Percentiles rank a stretch among this genome's conserved stretches.
Conservation (phyloP, 2,329 filamentous ascomycete species). For the Parafenestella ontariensis region DNA sequence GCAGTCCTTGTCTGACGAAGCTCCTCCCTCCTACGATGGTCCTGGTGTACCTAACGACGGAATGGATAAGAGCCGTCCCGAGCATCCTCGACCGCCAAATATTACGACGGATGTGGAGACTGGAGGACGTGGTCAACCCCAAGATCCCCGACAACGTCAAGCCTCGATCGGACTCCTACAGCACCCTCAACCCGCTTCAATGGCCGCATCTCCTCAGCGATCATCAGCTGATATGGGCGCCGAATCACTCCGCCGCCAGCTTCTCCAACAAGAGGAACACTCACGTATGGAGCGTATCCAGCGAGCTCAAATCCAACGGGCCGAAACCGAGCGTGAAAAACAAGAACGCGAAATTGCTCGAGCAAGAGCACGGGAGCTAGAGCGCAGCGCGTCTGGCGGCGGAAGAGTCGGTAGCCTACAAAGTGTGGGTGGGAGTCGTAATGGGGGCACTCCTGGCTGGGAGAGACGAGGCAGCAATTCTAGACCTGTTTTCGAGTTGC, state of each 20-base stretch:
- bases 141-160: conserved; percentile 38
- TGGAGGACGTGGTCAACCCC: conserved; percentile 18
- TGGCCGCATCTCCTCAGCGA: conserved; percentile 48
- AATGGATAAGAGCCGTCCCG: conserved; percentile 39
- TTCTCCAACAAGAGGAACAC: conserved; percentile 44
- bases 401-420: conserved; percentile 41
- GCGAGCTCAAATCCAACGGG: conserved; percentile 35
- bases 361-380: conserved; percentile 43
- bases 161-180: conserved; percentile 44
- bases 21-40: conserved; percentile 45
- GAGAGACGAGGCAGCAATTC: conserved; percentile 30
- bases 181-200: conserved; percentile 48
- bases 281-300: conserved; percentile 41
- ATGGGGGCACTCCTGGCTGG: conserved; percentile 33
- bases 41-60: conserved; percentile 38
- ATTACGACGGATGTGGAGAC: conserved; percentile 32
- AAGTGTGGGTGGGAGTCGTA: conserved; percentile 38
- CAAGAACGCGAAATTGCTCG: conserved; percentile 38
- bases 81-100: conserved; percentile 37
- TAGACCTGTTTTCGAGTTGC: conserved; percentile 41
- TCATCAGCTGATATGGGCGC: conserved; percentile 47
- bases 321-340: conserved; percentile 32
- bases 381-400: conserved; percentile 43
- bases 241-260: conserved; percentile 43
- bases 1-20: conserved; percentile 34